Evolutionary conservation across 805 yeast genomes (phyloP).

Genomic region (Zygoascus ofunaensis): DNA sequence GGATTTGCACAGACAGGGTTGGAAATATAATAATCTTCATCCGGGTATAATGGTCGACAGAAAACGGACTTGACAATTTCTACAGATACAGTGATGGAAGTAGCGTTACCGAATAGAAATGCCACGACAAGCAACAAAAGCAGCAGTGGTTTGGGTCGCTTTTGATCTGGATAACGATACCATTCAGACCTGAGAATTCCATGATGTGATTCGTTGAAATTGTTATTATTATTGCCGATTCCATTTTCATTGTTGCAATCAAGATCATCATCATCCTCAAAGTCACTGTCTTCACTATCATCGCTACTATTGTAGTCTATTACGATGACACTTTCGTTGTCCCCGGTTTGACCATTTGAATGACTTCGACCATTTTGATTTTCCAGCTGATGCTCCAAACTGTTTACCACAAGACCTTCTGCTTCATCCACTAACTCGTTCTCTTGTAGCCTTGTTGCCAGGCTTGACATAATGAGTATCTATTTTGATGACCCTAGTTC

Average conservation of each 20-base stretch:
- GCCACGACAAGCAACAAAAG: slow-evolving; percentile 1
- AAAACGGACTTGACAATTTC: slow-evolving; percentile 10
- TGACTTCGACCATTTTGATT: too few relatives aligned
- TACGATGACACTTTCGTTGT: too few relatives aligned
- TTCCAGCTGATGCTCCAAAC: neutral
- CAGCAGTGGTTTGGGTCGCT: slow-evolving; percentile 7
- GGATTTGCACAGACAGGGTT: slow-evolving; percentile 15
- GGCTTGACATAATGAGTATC: too few relatives aligned
- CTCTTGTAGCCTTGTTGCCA: too few relatives aligned
- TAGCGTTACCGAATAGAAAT: neutral
- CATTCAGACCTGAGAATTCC: slow-evolving; percentile 8
- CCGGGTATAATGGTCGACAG: neutral
- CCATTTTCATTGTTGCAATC: slow-evolving; percentile 1
- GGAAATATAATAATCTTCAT: neutral
- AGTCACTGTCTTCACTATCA: neutral
- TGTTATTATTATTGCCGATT: too few relatives aligned
- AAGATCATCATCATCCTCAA: slow-evolving; percentile 6
- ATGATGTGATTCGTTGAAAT: too few relatives aligned
- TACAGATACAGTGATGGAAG: slow-evolving; percentile 6
- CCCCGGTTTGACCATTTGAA: too few relatives aligned
- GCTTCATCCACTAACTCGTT: neutral
- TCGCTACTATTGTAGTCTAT: neutral
- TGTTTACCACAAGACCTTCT: neutral
- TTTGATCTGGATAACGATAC: neutral
- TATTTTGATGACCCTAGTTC: too few relatives aligned